A percentile compares a stretch with the other conserved stretches of the same genome.
phyloP scores from a whole-genome alignment of 495 filamentous ascomycete genomes.

The Xylaria nigripes region DNA sequence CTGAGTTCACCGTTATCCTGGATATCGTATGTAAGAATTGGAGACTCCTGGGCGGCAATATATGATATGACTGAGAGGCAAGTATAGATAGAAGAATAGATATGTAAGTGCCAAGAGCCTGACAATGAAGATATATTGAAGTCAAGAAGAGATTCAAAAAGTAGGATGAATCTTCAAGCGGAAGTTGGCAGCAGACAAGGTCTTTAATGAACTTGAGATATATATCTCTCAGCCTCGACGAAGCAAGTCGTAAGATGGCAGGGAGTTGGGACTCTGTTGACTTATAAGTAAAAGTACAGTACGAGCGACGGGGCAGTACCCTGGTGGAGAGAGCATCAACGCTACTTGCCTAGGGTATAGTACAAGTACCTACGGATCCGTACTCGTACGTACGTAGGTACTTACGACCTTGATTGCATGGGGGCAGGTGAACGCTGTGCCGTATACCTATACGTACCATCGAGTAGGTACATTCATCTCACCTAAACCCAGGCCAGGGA shows the following conservation, averaged over 20 bases:
- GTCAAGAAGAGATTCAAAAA: conserved; percentile 11
- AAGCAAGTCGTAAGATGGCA: conserved; percentile 20
- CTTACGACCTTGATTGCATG: too few relatives aligned
- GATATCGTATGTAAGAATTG: background rate
- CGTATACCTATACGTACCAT: conserved; percentile 1
- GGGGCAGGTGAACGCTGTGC: conserved; percentile 6
- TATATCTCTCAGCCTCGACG: conserved; percentile 26
- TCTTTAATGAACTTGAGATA: conserved; percentile 20
- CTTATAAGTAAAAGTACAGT: conserved; percentile 18
- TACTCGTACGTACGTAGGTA: too few relatives aligned
- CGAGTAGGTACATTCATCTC: conserved; percentile 6
- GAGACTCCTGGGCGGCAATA: conserved; percentile 1
- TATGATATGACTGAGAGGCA: background rate
- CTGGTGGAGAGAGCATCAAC: conserved; percentile 17
- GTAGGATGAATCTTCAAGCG: conserved; percentile 12
- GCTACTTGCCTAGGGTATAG: background rate
- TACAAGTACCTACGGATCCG: too few relatives aligned
- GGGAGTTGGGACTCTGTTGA: conserved; percentile 26
- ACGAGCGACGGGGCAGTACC: conserved; percentile 18
- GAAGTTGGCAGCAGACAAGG: conserved; percentile 21
- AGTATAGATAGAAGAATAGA: background rate
- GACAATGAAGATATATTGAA: conserved; percentile 7
- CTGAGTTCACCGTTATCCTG: background rate
- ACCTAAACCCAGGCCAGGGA: conserved; percentile 3
- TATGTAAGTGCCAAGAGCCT: background rate